Conservation (phyloP, 2,329 filamentous ascomycete species). For the Beauveria pseudobassiana region DNA sequence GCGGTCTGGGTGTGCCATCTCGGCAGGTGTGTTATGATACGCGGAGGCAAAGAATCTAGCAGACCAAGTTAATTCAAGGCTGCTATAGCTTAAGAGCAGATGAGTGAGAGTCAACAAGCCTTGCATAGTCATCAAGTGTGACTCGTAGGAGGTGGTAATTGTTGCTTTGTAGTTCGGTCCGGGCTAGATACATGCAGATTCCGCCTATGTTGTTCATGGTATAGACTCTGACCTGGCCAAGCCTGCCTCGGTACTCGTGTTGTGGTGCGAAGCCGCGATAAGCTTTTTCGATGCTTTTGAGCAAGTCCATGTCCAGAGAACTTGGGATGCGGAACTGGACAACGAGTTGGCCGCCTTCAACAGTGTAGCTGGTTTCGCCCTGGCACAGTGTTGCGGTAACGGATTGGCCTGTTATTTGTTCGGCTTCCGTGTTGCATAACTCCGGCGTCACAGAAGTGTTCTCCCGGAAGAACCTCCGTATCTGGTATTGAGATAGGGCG, state of each 20-base stretch:
- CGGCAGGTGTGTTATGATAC: conserved; percentile 11
- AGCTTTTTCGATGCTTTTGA: conserved; percentile 11
- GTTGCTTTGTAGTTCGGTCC: neutral
- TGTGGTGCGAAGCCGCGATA: conserved; percentile 14
- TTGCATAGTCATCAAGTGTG: conserved; percentile 15
- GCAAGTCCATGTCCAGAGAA: conserved; percentile 10
- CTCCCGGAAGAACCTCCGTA: neutral
- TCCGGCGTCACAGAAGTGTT: neutral
- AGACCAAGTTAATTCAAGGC: neutral
- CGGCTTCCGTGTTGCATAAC: neutral
- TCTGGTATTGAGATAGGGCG: neutral
- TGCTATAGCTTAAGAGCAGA: neutral
- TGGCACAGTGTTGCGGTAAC: conserved; percentile 3
- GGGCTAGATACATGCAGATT: conserved; percentile 12
- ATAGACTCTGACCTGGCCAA: conserved; percentile 14
- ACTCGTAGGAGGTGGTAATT: conserved; percentile 1
- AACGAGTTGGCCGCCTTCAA: conserved; percentile 9
- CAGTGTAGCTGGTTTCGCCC: conserved; percentile 17
- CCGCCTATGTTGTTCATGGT: conserved; percentile 14
- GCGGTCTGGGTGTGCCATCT: conserved; percentile 8
- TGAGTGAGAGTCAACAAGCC: neutral
- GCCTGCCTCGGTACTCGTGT: conserved; percentile 5
- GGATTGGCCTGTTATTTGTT: neutral
- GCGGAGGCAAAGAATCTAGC: conserved; percentile 16
- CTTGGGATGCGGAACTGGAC: conserved; percentile 16